Conservation (phyloP, 2,329 filamentous ascomycete species). For the Xylaria sp. region DNA sequence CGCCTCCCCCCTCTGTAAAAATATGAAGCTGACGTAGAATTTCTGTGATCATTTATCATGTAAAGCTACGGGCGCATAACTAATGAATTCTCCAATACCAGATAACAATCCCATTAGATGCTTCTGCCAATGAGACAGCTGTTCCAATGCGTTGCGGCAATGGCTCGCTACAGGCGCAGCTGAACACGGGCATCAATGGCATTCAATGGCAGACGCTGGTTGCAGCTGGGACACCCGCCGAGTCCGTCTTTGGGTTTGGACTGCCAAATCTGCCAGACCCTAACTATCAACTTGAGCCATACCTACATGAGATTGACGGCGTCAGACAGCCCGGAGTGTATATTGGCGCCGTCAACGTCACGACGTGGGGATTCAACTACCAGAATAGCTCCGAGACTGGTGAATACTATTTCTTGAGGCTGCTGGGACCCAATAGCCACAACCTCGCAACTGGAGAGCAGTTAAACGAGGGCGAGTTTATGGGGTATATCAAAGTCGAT, state of each 20-base stretch:
- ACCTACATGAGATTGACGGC: slow-evolving; percentile 39
- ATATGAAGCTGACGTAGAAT: too few relatives aligned
- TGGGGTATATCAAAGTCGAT: slow-evolving; percentile 39
- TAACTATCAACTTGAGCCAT: slow-evolving; percentile 40
- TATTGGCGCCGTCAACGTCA: slow-evolving; percentile 39
- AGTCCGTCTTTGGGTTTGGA: slow-evolving; percentile 41
- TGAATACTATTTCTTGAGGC: slow-evolving; percentile 41
- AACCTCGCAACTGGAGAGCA: slow-evolving; percentile 40
- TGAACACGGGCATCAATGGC: slow-evolving; percentile 36
- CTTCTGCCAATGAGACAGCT: slow-evolving; percentile 23
- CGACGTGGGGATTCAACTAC: slow-evolving; percentile 43
- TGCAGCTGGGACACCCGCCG: slow-evolving; percentile 41
- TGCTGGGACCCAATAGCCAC: slow-evolving; percentile 40
- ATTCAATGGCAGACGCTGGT: slow-evolving; percentile 37
- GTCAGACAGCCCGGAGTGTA: slow-evolving; percentile 36
- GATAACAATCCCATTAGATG: slow-evolving; percentile 38
- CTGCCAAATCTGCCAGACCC: slow-evolving; percentile 40
- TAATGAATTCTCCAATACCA: slow-evolving; percentile 10
- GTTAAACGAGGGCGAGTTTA: slow-evolving; percentile 40
- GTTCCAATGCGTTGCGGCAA: slow-evolving; percentile 36
- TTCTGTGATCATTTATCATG: neutral
- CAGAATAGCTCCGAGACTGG: slow-evolving; percentile 40
- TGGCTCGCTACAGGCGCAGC: slow-evolving; percentile 36
- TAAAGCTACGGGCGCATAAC: neutral
- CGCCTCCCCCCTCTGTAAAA: neutral